These are phyloP conservation scores for Imleria badia DNA, from an alignment of 768 basidiomycete species.

Conservation along the genomic window DNA sequence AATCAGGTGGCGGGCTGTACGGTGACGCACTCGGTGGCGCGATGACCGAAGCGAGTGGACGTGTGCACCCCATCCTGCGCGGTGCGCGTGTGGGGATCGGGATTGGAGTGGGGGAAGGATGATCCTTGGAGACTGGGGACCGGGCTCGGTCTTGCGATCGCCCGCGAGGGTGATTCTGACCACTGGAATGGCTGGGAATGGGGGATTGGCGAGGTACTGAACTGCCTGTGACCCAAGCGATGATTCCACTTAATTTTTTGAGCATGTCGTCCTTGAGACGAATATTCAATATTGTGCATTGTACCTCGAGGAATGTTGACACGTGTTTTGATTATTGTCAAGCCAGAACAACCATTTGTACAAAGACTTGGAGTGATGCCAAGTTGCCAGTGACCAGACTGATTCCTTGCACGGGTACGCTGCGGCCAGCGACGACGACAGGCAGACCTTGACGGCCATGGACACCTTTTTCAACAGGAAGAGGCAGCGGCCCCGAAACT, in stretches of 20 bases:
- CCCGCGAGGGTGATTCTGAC: constrained; percentile 11
- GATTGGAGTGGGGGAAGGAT: constrained; percentile 41
- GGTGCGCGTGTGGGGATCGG: constrained; percentile 25
- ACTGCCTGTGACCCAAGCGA: constrained; percentile 28
- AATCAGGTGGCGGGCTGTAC: constrained; percentile 23
- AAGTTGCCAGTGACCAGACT: constrained; percentile 2
- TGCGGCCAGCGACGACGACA: constrained; percentile 16
- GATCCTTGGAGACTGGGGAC: constrained; percentile 41
- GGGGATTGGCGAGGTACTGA: constrained; percentile 29
- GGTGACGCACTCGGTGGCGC: constrained; percentile 36
- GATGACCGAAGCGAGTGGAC: constrained; percentile 35
- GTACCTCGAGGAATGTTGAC: constrained; percentile 18
- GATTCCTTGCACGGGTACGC: constrained; percentile 5
- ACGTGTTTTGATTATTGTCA: constrained; percentile 18
- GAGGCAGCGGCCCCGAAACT: constrained; percentile 56
- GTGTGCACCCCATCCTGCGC: constrained; percentile 26
- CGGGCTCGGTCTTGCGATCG: constrained; percentile 18
- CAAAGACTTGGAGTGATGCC: constrained; percentile 1
- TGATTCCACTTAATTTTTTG: constrained; percentile 32
- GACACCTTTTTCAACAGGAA: constrained; percentile 66
- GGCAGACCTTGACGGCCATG: constrained; percentile 40
- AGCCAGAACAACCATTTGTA: neutral
- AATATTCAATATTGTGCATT: neutral
- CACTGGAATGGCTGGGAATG: constrained; percentile 23
- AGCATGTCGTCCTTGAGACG: constrained; percentile 28